These are phyloP conservation scores for Arabis hirsuta DNA, from an alignment of 345 rosid genomes.

Conservation along the genomic window DNA sequence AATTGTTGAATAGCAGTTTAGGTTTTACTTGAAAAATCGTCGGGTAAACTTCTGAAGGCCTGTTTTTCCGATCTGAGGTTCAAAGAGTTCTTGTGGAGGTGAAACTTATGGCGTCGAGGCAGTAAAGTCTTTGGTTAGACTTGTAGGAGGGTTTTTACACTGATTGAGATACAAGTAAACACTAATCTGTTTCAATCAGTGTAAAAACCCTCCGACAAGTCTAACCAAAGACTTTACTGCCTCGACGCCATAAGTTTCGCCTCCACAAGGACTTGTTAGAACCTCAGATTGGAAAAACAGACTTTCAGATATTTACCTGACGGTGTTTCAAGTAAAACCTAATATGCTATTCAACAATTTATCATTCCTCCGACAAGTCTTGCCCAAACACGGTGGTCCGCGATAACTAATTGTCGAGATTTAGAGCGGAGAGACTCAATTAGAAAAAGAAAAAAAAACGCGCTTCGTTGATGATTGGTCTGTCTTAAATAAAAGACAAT, in stretches of 20 bases:
- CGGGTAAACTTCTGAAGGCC: constrained; percentile 14
- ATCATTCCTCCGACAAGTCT: no score
- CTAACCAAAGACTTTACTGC: constrained; percentile 50
- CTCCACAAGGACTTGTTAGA: neutral
- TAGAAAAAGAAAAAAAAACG: neutral
- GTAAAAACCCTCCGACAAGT: neutral
- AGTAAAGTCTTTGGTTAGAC: constrained; percentile 47
- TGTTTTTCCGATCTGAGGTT: neutral
- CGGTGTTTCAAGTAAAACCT: no score
- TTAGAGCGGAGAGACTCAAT: constrained; percentile 12
- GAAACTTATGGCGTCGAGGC: constrained; percentile 49
- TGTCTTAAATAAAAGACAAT: neutral
- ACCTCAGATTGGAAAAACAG: neutral
- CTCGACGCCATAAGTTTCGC: constrained; percentile 47
- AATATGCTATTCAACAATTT: no score
- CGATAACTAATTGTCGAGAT: constrained; percentile 13
- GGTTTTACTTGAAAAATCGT: no score
- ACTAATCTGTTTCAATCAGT: constrained; percentile 17
- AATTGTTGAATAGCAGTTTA: no score
- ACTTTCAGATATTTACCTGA: constrained; percentile 14
- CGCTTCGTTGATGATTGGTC: constrained; percentile 9
- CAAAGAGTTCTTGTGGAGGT: neutral
- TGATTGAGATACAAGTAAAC: constrained; percentile 3
- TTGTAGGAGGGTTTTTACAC: neutral
- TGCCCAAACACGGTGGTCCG: constrained; percentile 21